phyloP scores from a whole-genome alignment of 2,329 filamentous ascomycete genomes.

The Colletotrichum magnum region DNA sequence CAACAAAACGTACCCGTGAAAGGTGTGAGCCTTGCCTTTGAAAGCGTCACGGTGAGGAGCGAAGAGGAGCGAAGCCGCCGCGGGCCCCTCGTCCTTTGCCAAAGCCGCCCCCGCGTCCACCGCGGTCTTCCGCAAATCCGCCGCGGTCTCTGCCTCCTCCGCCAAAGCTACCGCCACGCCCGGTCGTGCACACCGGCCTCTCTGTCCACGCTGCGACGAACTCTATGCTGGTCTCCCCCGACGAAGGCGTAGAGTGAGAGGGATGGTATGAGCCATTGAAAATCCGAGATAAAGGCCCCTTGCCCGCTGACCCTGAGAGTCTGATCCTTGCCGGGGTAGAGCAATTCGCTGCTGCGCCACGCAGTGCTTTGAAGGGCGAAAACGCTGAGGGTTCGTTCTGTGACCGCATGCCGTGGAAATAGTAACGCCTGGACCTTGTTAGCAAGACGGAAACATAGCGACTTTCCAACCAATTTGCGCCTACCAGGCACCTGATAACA shows the following conservation, averaged over 20 bases:
- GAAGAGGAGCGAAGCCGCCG: slow-evolving; percentile 34
- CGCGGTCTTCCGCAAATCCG: slow-evolving; percentile 10
- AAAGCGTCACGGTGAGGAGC: slow-evolving; percentile 28
- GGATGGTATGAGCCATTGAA: too few species aligned
- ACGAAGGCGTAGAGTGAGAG: too few species aligned
- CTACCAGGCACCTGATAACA: not conserved
- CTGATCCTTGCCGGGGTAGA: too few species aligned
- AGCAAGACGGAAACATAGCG: not conserved
- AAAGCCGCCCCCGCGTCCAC: slow-evolving; percentile 15
- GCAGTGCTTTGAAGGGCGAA: too few species aligned
- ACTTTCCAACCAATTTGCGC: slow-evolving; percentile 10
- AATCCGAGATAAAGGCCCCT: too few species aligned
- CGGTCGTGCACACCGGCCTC: not conserved
- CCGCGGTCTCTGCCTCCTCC: not conserved
- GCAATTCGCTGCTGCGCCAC: too few species aligned
- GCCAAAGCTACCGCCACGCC: slow-evolving; percentile 32
- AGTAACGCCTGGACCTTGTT: not conserved
- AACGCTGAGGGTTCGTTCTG: too few species aligned
- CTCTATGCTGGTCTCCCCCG: too few species aligned
- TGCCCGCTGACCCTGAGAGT: too few species aligned
- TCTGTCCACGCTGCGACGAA: too few species aligned
- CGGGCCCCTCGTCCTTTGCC: slow-evolving; percentile 32
- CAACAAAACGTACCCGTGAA: slow-evolving; percentile 24
- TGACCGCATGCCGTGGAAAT: too few species aligned
- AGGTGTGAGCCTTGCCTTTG: slow-evolving; percentile 30